Evolutionary conservation across 164 flowering plant species (phyloP).

Genomic region (Umbellularia californica): DNA sequence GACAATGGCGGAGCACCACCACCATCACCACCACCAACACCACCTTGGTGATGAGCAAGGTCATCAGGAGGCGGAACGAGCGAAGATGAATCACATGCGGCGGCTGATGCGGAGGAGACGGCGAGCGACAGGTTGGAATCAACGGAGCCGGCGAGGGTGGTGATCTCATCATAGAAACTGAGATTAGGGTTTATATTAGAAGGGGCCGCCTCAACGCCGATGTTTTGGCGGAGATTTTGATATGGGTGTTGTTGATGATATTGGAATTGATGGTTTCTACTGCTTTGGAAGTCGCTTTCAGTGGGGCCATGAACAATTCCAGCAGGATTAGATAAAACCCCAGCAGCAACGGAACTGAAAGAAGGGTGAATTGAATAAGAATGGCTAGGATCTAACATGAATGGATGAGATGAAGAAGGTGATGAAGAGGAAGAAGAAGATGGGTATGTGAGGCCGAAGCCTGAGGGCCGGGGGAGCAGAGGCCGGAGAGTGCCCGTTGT

Average conservation of each 20-base stretch:
- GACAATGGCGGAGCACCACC: slow-evolving; percentile 29
- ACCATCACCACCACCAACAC: background rate
- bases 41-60: background rate
- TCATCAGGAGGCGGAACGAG: background rate
- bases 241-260: slow-evolving; percentile 1
- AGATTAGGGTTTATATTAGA: slow-evolving; percentile 11
- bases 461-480: slow-evolving; percentile 58
- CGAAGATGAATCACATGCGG: slow-evolving; percentile 17
- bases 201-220: slow-evolving; percentile 7
- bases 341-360: background rate
- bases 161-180: slow-evolving; percentile 33
- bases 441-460: slow-evolving; percentile 25
- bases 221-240: background rate
- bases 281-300: background rate
- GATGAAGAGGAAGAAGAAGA: slow-evolving; percentile 6
- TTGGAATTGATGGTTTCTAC: background rate
- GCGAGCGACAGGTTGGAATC: slow-evolving; percentile 38
- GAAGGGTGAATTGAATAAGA: background rate
- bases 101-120: slow-evolving; percentile 8
- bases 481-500: slow-evolving; percentile 47
- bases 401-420: slow-evolving; percentile 8
- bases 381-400: background rate
- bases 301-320: background rate
- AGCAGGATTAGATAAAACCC: background rate
- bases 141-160: slow-evolving; percentile 36